These are phyloP conservation scores for Microstegium vimineum DNA, from an alignment of 176 grass and related monocot species.

Conservation along the genomic window DNA sequence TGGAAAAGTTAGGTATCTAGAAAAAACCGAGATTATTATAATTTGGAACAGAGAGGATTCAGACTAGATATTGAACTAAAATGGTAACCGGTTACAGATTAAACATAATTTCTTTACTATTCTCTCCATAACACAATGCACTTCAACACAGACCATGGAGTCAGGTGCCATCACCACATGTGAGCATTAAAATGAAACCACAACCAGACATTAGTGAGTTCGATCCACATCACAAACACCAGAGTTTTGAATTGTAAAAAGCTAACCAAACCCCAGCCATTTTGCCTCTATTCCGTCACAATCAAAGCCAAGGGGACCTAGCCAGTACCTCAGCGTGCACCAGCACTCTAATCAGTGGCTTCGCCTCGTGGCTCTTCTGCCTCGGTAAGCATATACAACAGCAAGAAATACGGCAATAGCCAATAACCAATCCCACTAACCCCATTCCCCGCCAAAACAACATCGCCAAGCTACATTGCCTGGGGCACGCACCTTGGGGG, in stretches of 20 bases:
- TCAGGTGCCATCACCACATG: neutral
- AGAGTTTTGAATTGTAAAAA: neutral
- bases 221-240: neutral
- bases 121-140: neutral
- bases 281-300: neutral
- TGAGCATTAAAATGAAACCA: neutral
- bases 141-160: neutral
- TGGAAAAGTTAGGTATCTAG: no score
- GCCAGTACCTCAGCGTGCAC: no score
- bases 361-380: neutral
- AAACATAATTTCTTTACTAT: neutral
- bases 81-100: no score
- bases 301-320: neutral
- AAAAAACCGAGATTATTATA: no score
- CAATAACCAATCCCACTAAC: neutral
- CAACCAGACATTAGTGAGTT: neutral
- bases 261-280: neutral
- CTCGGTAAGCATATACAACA: neutral
- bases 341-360: neutral
- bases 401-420: neutral
- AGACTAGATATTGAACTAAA: no score
- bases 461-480: neutral
- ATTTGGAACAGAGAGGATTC: neutral
- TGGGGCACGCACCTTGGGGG: constrained; percentile 53
- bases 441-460: neutral